Conservation (phyloP, 441 rosid species). For the Euphorbia celastroides region DNA sequence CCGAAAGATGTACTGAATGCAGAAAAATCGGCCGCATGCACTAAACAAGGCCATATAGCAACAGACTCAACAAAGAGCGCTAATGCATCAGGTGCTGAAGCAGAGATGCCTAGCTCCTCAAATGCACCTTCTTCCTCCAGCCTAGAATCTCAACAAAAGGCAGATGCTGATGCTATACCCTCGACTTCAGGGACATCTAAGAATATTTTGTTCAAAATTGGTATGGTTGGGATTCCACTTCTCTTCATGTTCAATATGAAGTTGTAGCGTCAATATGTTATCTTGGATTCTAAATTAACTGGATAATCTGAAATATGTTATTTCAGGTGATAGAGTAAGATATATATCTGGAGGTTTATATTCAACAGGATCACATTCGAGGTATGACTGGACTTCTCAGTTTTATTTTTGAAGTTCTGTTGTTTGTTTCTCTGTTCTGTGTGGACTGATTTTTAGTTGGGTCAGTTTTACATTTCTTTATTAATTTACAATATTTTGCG, state of each 20-base stretch:
- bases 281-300: conserved; percentile 23
- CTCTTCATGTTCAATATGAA: conserved; percentile 4
- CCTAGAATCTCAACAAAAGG: conserved; percentile 52
- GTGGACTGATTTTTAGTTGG: not conserved
- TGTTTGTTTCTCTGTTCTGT: not conserved
- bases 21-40: conserved; percentile 57
- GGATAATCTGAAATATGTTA: conserved; percentile 24
- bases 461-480: conserved; percentile 3
- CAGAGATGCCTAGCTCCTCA: too few species aligned
- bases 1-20: too few species aligned
- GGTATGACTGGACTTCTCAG: conserved; percentile 27
- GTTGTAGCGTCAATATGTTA: conserved; percentile 10
- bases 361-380: conserved; percentile 39
- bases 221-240: conserved; percentile 27
- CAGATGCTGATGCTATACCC: conserved; percentile 44
- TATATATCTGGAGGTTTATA: conserved; percentile 43
- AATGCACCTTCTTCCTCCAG: conserved; percentile 40
- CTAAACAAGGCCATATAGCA: too few species aligned
- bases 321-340: conserved; percentile 80
- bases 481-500: not conserved
- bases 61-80: too few species aligned
- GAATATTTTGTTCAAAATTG: conserved; percentile 51
- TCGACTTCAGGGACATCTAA: conserved; percentile 44
- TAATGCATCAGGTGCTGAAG: too few species aligned
- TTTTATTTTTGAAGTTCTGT: not conserved